Percentiles rank a stretch among this genome's conserved stretches.
Conservation (phyloP, 257 asterid species). For the Rauvolfia tetraphylla region DNA sequence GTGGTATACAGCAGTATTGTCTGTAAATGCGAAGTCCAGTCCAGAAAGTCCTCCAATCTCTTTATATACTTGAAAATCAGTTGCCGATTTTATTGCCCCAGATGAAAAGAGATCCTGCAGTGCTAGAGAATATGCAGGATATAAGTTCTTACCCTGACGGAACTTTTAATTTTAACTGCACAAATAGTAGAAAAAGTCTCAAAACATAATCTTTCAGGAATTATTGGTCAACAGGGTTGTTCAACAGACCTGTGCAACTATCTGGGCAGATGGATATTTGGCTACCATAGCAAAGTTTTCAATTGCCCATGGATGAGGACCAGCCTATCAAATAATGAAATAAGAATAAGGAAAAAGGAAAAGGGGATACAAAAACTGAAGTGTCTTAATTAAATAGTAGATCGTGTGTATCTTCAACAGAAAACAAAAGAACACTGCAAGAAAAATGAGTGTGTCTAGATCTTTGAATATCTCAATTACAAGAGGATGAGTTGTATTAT, state of each 20-base stretch:
- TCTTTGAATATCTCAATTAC: not conserved
- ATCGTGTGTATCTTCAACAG: not conserved
- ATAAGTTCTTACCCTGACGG: conserved; percentile 19
- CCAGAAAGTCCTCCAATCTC: conserved; percentile 95
- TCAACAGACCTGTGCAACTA: conserved; percentile 67
- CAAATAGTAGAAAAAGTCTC: not conserved
- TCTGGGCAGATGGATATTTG: conserved; percentile 86
- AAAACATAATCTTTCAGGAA: not conserved
- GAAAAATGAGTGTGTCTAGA: not conserved
- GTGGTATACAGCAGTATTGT: conserved; percentile 87
- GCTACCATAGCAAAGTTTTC: conserved; percentile 80
- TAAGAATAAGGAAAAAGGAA: conserved; percentile 16
- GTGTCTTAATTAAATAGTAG: not conserved
- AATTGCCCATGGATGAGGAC: conserved; percentile 97
- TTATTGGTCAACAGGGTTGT: conserved; percentile 3
- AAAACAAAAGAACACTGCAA: not conserved
- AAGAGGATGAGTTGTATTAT: not conserved
- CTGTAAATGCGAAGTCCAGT: conserved; percentile 89
- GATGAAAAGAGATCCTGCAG: conserved; percentile 84
- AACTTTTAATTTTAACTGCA: not conserved
- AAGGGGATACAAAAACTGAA: not conserved
- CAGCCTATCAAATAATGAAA: conserved; percentile 57
- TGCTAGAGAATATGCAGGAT: conserved; percentile 22
- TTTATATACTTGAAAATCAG: conserved; percentile 93
- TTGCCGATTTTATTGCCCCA: conserved; percentile 85